Conservation (phyloP, 306 rosid genomes). For the Ochetophila trinervis region DNA sequence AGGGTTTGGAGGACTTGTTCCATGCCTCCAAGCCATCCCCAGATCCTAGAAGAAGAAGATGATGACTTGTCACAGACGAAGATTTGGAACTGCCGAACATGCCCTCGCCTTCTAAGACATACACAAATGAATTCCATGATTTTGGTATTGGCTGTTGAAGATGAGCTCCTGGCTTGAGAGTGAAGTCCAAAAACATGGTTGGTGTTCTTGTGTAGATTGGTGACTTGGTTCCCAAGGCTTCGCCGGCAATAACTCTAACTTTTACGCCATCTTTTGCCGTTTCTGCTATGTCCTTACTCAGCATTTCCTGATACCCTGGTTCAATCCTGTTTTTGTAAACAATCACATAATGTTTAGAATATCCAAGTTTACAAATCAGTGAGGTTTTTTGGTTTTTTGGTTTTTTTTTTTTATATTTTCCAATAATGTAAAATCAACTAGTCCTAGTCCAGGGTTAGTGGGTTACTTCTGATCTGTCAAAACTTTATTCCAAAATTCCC, state of each 20-base stretch:
- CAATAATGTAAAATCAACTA: too few relatives aligned
- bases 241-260: slow-evolving; percentile 92
- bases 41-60: slow-evolving; percentile 71
- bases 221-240: slow-evolving; percentile 81
- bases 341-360: neutral
- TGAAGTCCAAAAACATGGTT: slow-evolving; percentile 87
- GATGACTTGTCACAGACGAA: slow-evolving; percentile 48
- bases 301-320: slow-evolving; percentile 85
- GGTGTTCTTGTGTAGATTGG: slow-evolving; percentile 87
- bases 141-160: slow-evolving; percentile 65
- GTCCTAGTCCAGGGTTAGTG: too few relatives aligned
- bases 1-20: slow-evolving; percentile 62
- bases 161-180: slow-evolving; percentile 71
- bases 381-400: too few relatives aligned
- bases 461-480: too few relatives aligned
- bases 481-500: neutral
- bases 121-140: slow-evolving; percentile 88
- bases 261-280: slow-evolving; percentile 60
- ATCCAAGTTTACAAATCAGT: too few relatives aligned
- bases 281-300: slow-evolving; percentile 72
- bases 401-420: too few relatives aligned
- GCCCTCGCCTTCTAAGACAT: slow-evolving; percentile 90
- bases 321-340: slow-evolving; percentile 64
- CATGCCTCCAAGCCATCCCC: slow-evolving; percentile 86
- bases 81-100: slow-evolving; percentile 53